Evolutionary conservation across 2,329 filamentous ascomycete species (phyloP).

Genomic region (Venturia nashicola): DNA sequence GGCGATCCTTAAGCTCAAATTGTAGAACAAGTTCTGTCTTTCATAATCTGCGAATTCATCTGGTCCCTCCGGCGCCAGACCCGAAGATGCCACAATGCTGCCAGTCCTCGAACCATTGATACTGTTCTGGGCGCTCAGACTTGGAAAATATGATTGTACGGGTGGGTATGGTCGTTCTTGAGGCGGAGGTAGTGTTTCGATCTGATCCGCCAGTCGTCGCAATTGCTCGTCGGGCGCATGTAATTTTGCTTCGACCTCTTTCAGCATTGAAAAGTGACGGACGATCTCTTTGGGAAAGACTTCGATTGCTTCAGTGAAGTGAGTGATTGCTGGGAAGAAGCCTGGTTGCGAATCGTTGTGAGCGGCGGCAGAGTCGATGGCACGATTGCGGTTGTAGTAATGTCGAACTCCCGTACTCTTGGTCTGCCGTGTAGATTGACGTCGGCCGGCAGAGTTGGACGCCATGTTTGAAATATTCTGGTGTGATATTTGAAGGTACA

Average conservation of each 20-base stretch:
- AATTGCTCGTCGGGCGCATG: slow-evolving; percentile 78
- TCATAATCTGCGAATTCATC: slow-evolving; percentile 25
- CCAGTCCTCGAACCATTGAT: slow-evolving; percentile 27
- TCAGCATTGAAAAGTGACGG: slow-evolving; percentile 86
- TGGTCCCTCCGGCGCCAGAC: neutral
- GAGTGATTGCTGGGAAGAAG: slow-evolving; percentile 55
- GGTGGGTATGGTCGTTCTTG: slow-evolving; percentile 18
- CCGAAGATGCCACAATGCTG: slow-evolving; percentile 13
- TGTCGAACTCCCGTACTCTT: slow-evolving; percentile 34
- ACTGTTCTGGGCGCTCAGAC: slow-evolving; percentile 27
- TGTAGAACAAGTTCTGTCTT: slow-evolving; percentile 62
- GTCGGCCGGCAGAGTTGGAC: slow-evolving; percentile 12
- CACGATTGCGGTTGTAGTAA: slow-evolving; percentile 37
- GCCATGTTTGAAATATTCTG: neutral
- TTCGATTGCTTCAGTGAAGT: slow-evolving; percentile 83
- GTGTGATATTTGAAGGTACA: neutral
- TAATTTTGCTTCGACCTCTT: slow-evolving; percentile 96
- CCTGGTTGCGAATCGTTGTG: slow-evolving; percentile 25
- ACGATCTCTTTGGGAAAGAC: slow-evolving; percentile 91
- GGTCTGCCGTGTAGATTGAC: slow-evolving; percentile 33
- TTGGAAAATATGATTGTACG: slow-evolving; percentile 4
- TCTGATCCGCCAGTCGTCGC: slow-evolving; percentile 58
- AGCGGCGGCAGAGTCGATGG: slow-evolving; percentile 17
- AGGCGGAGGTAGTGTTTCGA: slow-evolving; percentile 36
- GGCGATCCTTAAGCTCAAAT: slow-evolving; percentile 64